phyloP scores from a whole-genome alignment of 1,284 basidiomycete genomes.

The Ceratobasidium sp. region DNA sequence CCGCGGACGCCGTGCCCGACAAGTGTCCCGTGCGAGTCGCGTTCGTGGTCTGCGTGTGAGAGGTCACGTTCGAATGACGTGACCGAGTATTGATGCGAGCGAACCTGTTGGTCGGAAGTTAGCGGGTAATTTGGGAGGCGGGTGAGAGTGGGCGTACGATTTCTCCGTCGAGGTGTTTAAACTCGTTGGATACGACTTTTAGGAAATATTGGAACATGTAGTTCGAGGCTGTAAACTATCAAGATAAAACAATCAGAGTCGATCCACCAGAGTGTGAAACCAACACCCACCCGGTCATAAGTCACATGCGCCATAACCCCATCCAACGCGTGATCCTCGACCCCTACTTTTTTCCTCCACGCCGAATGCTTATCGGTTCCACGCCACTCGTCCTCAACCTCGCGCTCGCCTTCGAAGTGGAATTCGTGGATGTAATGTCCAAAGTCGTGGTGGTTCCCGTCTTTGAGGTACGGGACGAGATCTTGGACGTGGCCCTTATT shows the following conservation, averaged over 20 bases:
- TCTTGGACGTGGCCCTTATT: slow-evolving; percentile 88
- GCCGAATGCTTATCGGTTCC: too few relatives aligned
- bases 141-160: slow-evolving; percentile 62
- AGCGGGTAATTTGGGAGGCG: neutral
- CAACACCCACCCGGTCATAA: too few relatives aligned
- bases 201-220: slow-evolving; percentile 99
- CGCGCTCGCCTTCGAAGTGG: slow-evolving; percentile 88
- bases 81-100: slow-evolving; percentile 92
- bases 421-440: too few relatives aligned
- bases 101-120: slow-evolving; percentile 64
- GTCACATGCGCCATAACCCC: slow-evolving; percentile 71
- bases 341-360: slow-evolving; percentile 77
- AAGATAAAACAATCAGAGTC: slow-evolving; percentile 11
- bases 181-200: slow-evolving; percentile 95
- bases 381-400: slow-evolving; percentile 68
- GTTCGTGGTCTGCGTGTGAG: slow-evolving; percentile 62
- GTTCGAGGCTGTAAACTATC: slow-evolving; percentile 72
- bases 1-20: slow-evolving; percentile 86
- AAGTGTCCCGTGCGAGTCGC: slow-evolving; percentile 77
- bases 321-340: slow-evolving; percentile 84
- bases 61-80: slow-evolving; percentile 97
- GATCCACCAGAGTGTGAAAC: too few relatives aligned
- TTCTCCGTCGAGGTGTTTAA: slow-evolving; percentile 82
- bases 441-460: slow-evolving; percentile 92
- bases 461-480: slow-evolving; percentile 94